phyloP scores from a whole-genome alignment of 1,284 basidiomycete species.

The Trichosporon sp. region DNA sequence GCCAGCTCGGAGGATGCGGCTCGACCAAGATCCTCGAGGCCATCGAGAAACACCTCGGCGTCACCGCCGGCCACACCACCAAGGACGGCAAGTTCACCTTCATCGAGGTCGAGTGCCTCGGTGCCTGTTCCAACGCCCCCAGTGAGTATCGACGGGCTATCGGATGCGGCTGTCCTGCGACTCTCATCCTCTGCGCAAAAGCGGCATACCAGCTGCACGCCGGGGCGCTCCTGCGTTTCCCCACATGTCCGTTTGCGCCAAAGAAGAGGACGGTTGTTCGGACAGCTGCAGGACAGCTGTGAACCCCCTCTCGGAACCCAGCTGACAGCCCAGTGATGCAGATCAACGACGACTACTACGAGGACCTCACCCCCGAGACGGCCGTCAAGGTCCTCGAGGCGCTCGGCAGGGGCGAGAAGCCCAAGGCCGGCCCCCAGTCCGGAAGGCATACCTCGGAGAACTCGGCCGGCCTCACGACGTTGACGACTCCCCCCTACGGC shows the following conservation, averaged over 20 bases:
- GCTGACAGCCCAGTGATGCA: constrained; percentile 64
- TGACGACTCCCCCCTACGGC: constrained; percentile 86
- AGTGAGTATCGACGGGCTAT: constrained; percentile 52
- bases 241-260: too few relatives aligned
- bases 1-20: constrained; percentile 82
- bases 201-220: too few relatives aligned
- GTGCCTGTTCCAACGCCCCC: constrained; percentile 97
- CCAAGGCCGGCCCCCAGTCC: constrained; percentile 87
- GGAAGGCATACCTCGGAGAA: constrained; percentile 83
- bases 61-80: constrained; percentile 85
- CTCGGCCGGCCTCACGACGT: constrained; percentile 77
- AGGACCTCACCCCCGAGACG: constrained; percentile 90
- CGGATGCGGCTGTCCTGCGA: neutral
- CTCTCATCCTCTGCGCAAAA: neutral
- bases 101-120: constrained; percentile 96
- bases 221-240: too few relatives aligned
- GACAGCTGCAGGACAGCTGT: too few relatives aligned
- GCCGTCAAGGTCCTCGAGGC: constrained; percentile 83
- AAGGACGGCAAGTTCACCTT: constrained; percentile 95
- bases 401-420: constrained; percentile 77
- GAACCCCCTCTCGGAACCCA: too few relatives aligned
- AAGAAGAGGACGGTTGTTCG: too few relatives aligned
- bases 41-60: constrained; percentile 74
- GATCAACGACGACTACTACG: constrained; percentile 95
- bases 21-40: constrained; percentile 85